Base-by-base conservation (phyloP, 192 early-diverging fungal genomes). In the Nowakowskiella sp. region DNA sequence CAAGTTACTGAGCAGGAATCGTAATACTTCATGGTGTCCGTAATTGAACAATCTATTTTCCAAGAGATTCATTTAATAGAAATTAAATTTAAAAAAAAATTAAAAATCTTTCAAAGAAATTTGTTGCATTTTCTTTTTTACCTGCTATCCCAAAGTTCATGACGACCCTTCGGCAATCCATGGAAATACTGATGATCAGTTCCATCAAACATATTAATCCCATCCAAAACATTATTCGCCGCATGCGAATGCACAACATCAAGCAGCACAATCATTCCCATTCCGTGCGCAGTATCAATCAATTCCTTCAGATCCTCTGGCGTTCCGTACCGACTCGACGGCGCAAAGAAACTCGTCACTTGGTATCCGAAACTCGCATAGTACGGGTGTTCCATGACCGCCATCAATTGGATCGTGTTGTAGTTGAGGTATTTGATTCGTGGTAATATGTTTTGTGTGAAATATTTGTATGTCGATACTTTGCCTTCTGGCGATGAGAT, bases 311-410 rank as follows among this genome's bases (percentile, higher is more conserved):
- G 73, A 24, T 92, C 88, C 62, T 97, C 94, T 7, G 94, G 94
- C 26, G 87, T 85, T n/a, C 78, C 93, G 60, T 87, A 95, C 27
- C 94, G 86, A 64, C 82, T 85, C 47, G 90, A 86, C 28, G 85
- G 81, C n/a, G 90, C 89, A 70, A 91, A 98, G 69, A 94, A 96
- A 58, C 83, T 90, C 28, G 94, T 94, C 45, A 98, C 94, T 63
- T 98, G 94, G 66, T 98, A 98, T 1, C 94, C 94, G 57, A 97
- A 97, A 6, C 85, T 88, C 31, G 92, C 94, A 57, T 96, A 98
- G 70, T 98, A 98, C 25, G 94, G 92, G 55, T 98, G 94, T 66
- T 98, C 94, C 93, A 96, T 96, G 43, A 98, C 68, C 30, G 94
- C 94, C 74, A 79, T 78, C 8, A 79, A 39, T 50, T 79, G 77